Evolutionary conservation across 2,329 filamentous ascomycete species (phyloP).

Genomic region (Apiospora pterosperma): DNA sequence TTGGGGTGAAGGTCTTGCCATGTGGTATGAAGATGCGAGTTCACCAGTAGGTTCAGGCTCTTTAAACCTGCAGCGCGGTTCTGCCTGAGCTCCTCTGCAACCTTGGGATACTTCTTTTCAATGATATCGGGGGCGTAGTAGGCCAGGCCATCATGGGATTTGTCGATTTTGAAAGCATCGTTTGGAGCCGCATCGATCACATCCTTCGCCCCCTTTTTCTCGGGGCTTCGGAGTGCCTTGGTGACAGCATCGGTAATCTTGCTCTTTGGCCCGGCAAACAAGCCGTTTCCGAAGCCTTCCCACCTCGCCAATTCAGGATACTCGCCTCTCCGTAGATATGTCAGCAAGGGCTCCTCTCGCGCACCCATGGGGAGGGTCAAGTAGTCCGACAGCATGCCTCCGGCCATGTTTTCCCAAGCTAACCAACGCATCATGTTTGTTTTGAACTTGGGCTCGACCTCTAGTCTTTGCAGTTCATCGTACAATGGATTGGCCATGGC

Average conservation of each 20-base stretch:
- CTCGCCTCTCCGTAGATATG: constrained; percentile 70
- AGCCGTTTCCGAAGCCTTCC: constrained; percentile 64
- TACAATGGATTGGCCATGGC: constrained; percentile 82
- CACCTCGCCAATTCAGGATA: constrained; percentile 73
- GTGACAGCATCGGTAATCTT: constrained; percentile 63
- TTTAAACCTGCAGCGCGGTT: constrained; percentile 58
- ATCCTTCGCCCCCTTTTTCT: constrained; percentile 54
- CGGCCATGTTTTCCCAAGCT: constrained; percentile 89
- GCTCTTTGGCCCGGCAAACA: constrained; percentile 68
- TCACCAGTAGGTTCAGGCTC: constrained; percentile 72
- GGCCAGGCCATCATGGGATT: constrained; percentile 64
- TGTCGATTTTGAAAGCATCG: constrained; percentile 63
- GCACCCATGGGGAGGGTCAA: constrained; percentile 81
- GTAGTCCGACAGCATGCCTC: constrained; percentile 75
- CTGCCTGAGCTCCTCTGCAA: constrained; percentile 59
- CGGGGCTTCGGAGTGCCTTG: constrained; percentile 52
- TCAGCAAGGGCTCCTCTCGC: constrained; percentile 68
- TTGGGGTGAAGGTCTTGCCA: constrained; percentile 78
- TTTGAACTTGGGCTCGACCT: constrained; percentile 61
- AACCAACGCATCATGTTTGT: constrained; percentile 79
- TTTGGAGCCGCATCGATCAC: constrained; percentile 60
- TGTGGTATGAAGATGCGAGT: constrained; percentile 76
- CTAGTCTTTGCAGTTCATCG: constrained; percentile 59
- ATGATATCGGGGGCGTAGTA: constrained; percentile 69
- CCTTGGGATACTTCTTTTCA: constrained; percentile 60